Conservation (phyloP, 2,329 filamentous ascomycete species). For the Colletotrichum chlorophyti region DNA sequence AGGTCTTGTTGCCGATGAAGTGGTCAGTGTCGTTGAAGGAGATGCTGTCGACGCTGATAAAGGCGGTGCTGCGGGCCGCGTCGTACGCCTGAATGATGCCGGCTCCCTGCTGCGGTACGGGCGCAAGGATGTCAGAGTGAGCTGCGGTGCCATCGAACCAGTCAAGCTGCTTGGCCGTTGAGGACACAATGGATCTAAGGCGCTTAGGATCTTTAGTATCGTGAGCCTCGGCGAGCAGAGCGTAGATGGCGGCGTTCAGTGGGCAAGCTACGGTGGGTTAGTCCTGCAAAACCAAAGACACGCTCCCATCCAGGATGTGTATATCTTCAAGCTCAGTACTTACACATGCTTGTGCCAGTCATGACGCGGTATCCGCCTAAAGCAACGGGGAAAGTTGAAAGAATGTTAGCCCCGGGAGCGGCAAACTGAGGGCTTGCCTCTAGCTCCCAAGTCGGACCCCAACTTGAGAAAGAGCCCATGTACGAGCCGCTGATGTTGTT, state of each 20-base stretch:
- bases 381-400: constrained; percentile 61
- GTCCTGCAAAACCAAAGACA: too few species aligned
- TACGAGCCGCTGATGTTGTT: constrained; percentile 34
- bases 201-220: constrained; percentile 55
- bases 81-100: constrained; percentile 67
- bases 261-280: constrained; percentile 49
- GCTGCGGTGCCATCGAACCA: constrained; percentile 52
- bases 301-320: background rate
- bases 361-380: constrained; percentile 59
- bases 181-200: constrained; percentile 55
- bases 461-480: constrained; percentile 59
- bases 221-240: constrained; percentile 58
- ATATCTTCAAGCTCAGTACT: constrained; percentile 30
- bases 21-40: constrained; percentile 70
- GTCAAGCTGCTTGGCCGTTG: constrained; percentile 54
- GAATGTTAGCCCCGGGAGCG: constrained; percentile 61
- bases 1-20: constrained; percentile 54
- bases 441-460: constrained; percentile 67
- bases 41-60: constrained; percentile 62
- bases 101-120: constrained; percentile 65
- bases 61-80: constrained; percentile 59
- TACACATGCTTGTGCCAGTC: constrained; percentile 65
- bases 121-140: constrained; percentile 49
- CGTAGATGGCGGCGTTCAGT: constrained; percentile 59
- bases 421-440: constrained; percentile 62